phyloP scores from a whole-genome alignment of 495 filamentous ascomycete genomes.

The Neurospora cerealis region DNA sequence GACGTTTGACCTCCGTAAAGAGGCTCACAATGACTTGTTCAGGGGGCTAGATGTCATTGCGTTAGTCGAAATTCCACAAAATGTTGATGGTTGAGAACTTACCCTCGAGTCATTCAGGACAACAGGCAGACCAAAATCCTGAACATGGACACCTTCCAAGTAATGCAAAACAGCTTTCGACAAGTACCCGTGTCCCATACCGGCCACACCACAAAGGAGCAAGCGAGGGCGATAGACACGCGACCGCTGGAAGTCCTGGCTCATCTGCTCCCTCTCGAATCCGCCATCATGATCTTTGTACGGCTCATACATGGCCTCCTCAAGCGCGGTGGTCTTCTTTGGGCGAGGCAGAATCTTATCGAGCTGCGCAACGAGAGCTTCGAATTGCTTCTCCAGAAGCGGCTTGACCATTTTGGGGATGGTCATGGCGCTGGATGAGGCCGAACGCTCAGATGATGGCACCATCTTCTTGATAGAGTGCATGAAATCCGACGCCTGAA shows the following conservation, averaged over 20 bases:
- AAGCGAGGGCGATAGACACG: slow-evolving; percentile 83
- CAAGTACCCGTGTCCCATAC: slow-evolving; percentile 93
- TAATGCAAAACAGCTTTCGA: slow-evolving; percentile 78
- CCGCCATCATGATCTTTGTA: slow-evolving; percentile 62
- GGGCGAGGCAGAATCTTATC: slow-evolving; percentile 71
- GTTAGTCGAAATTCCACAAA: slow-evolving; percentile 14
- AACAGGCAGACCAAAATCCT: slow-evolving; percentile 86
- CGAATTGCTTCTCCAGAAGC: slow-evolving; percentile 62
- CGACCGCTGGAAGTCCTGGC: slow-evolving; percentile 82
- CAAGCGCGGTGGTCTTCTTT: slow-evolving; percentile 76
- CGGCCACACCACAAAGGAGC: slow-evolving; percentile 63
- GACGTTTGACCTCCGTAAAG: slow-evolving; percentile 83
- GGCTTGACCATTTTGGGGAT: slow-evolving; percentile 73
- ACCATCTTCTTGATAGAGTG: slow-evolving; percentile 90
- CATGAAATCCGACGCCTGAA: slow-evolving; percentile 92
- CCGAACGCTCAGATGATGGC: slow-evolving; percentile 83
- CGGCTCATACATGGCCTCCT: slow-evolving; percentile 92
- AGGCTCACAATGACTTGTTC: slow-evolving; percentile 83
- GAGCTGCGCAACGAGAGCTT: slow-evolving; percentile 53
- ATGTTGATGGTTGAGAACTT: slow-evolving; percentile 34
- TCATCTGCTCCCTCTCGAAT: slow-evolving; percentile 74
- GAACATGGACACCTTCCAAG: slow-evolving; percentile 87
- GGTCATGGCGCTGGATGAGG: slow-evolving; percentile 68
- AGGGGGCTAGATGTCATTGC: slow-evolving; percentile 39
- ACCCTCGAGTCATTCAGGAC: slow-evolving; percentile 52